Percentiles rank a stretch among this genome's conserved stretches.
These are phyloP conservation scores for Candida pini DNA, from an alignment of 805 yeast genomes.

Conservation along the genomic window DNA sequence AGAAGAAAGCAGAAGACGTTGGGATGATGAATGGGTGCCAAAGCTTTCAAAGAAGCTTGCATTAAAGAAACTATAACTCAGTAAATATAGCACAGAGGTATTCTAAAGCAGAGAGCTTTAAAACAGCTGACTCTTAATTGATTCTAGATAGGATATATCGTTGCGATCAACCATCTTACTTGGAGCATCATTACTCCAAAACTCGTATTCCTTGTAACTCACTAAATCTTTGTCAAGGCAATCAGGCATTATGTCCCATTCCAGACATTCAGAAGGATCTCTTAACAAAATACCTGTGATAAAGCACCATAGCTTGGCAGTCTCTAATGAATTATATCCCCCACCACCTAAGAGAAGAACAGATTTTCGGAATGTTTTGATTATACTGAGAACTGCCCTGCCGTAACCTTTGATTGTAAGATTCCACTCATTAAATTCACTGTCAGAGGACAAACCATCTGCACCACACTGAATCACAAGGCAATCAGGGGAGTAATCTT, in stretches of 20 bases:
- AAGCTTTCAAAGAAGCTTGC: constrained; percentile 34
- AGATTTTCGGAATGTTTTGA: constrained; percentile 28
- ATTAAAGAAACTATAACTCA: too few relatives aligned
- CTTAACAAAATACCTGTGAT: constrained; percentile 27
- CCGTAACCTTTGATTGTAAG: constrained; percentile 49
- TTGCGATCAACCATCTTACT: constrained; percentile 29
- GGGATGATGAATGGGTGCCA: constrained; percentile 73
- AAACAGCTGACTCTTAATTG: constrained; percentile 10
- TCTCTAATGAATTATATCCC: constrained; percentile 60
- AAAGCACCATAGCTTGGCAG: constrained; percentile 57
- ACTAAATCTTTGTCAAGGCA: constrained; percentile 39
- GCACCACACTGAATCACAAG: constrained; percentile 67
- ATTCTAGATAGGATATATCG: constrained; percentile 26
- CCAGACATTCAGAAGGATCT: constrained; percentile 12
- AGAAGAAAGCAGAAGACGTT: constrained; percentile 58
- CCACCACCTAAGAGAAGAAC: constrained; percentile 67
- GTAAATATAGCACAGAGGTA: too few relatives aligned
- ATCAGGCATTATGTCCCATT: constrained; percentile 34
- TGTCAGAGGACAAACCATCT: constrained; percentile 66
- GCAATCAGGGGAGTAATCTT: constrained; percentile 40
- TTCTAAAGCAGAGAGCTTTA: too few relatives aligned
- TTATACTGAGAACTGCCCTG: constrained; percentile 25
- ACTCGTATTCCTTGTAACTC: constrained; percentile 14
- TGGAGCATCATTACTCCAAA: constrained; percentile 23
- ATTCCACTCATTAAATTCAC: constrained; percentile 60